Base-by-base conservation (phyloP, 306 rosid genomes). In the Elaeagnus macrophylla region DNA sequence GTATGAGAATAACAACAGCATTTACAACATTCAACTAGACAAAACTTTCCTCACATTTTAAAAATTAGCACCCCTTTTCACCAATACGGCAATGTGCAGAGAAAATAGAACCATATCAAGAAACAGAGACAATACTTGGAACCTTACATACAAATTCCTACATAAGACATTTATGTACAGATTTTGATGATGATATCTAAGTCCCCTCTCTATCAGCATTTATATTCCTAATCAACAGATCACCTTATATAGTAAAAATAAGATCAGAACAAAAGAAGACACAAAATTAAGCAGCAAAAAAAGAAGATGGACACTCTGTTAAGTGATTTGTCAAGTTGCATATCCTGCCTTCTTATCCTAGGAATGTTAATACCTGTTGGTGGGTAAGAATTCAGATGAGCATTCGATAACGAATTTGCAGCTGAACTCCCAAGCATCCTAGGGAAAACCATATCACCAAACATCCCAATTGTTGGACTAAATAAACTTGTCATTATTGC, bases 261-360 rank as follows among this genome's bases (percentile, higher is more conserved):
- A 15, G 43, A 56, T 86, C 80, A 90, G 59, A 90, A 90, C 62
- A 83, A 69, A 57, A 90, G 89, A 80, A 90, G 89, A 64, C 95
- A 90, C 77, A 84, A 64, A 20, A 83, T 67, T 47, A 86, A 53
- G 67, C 91, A 83, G 61, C 91, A 86, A 61, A 90, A 75, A 5
- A 90, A 75, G 53, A 90, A 90, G 54, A 83, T 53, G 13, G 89
- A 81, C 12, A 90, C 80, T 71, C 97, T 78, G 41, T 65, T 82
- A 1, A 90, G 77, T 50, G 94, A 86, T 73, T 78, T 86, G 53
- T 83, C 89, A 38, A 86, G 73, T 69, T 76, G 83, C 79, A 86
- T 67, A 58, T 90, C 97, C 64, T 83, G 97, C 73, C 94, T 81
- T 75, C 91, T 81, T 77, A 90, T 70, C 76, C 97, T 75, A 41